Evolutionary conservation across 108 stramenopile species (phyloP).

Genomic region (Skeletonema menzelii): DNA sequence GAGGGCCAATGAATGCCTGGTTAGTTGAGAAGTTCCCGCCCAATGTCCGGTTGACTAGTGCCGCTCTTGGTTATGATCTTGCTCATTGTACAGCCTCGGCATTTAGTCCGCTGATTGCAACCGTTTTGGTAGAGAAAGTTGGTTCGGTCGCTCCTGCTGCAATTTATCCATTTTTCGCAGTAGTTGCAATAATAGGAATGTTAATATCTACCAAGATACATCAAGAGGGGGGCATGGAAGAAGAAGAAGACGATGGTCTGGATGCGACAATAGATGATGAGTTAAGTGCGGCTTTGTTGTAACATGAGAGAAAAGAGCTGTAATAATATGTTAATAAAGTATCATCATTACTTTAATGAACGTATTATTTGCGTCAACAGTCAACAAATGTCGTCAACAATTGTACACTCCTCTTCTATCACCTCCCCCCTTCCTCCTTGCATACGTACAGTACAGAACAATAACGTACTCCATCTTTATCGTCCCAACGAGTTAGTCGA

Average conservation of each 20-base stretch:
- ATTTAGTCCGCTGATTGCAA: constrained; percentile 63
- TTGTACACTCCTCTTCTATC: neutral
- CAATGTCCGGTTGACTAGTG: constrained; percentile 56
- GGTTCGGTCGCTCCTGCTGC: no score
- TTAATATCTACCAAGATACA: constrained; percentile 15
- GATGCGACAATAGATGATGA: neutral
- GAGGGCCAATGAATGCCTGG: constrained; percentile 70
- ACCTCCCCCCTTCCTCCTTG: neutral
- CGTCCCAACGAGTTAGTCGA: constrained; percentile 24
- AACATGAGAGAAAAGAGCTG: no score
- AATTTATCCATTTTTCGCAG: constrained; percentile 52
- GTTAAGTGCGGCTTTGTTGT: neutral
- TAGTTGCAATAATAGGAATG: constrained; percentile 20
- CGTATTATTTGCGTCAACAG: neutral
- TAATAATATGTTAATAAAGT: neutral
- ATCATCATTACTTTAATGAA: neutral
- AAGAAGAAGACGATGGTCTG: neutral
- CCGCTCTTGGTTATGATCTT: constrained; percentile 65
- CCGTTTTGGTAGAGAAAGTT: neutral
- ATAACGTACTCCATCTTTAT: neutral
- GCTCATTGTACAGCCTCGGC: constrained; percentile 64
- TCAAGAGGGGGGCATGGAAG: constrained; percentile 9
- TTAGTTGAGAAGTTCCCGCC: constrained; percentile 67
- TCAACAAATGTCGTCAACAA: neutral
- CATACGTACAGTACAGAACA: neutral